A percentile compares a stretch with the other conserved stretches of the same genome.
These are phyloP conservation scores for Guyanaporus albipodus DNA, from an alignment of 768 basidiomycete species.

Conservation along the genomic window DNA sequence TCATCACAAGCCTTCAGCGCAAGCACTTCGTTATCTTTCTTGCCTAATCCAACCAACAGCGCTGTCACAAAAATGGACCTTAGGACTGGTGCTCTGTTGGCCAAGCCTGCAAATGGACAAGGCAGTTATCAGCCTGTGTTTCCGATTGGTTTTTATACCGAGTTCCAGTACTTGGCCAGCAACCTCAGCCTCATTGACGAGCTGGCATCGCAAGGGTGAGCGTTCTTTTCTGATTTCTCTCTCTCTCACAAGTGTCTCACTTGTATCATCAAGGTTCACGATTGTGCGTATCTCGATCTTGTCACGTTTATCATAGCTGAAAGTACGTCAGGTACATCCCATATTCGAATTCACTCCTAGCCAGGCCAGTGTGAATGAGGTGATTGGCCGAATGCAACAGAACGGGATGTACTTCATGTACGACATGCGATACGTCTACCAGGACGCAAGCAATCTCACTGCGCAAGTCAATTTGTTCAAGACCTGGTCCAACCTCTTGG, in stretches of 20 bases:
- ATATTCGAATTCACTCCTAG: conserved; percentile 60
- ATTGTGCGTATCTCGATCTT: conserved; percentile 28
- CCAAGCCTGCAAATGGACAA: conserved; percentile 45
- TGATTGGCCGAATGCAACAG: conserved; percentile 67
- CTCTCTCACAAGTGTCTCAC: background rate
- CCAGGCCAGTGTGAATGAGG: conserved; percentile 39
- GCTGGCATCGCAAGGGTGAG: conserved; percentile 29
- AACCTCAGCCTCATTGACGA: conserved; percentile 28
- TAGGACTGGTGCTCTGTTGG: conserved; percentile 52
- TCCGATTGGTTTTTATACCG: conserved; percentile 43
- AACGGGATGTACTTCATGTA: conserved; percentile 70
- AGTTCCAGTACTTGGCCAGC: conserved; percentile 31
- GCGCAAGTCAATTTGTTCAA: conserved; percentile 67
- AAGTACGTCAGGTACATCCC: conserved; percentile 53
- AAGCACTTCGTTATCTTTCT: conserved; percentile 41
- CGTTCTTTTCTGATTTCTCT: background rate
- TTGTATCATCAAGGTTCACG: conserved; percentile 4
- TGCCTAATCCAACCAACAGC: conserved; percentile 45
- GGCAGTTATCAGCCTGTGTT: conserved; percentile 47
- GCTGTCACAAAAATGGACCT: conserved; percentile 58
- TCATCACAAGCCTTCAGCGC: conserved; percentile 43
- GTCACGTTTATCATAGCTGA: conserved; percentile 2
- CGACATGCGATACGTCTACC: conserved; percentile 74
- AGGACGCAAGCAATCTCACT: conserved; percentile 54
- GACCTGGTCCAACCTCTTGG: conserved; percentile 58